Percentiles rank a stretch among this genome's conserved stretches.
These are phyloP conservation scores for Populus trichocarpa DNA, from an alignment of 441 rosid species.

Conservation along the genomic window DNA sequence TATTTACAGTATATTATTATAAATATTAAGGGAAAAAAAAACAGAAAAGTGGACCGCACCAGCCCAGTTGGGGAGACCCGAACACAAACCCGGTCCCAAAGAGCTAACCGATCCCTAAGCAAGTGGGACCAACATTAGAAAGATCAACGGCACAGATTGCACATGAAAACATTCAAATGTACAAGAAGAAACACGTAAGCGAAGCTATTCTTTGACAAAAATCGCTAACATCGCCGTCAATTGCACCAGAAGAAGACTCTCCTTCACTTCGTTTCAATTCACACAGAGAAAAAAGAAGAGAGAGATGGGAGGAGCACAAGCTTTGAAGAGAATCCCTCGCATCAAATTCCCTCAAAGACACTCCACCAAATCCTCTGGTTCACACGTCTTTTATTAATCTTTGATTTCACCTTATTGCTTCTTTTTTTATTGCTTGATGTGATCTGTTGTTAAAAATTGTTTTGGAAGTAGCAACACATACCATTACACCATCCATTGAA, in stretches of 20 bases:
- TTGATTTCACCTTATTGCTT: not conserved
- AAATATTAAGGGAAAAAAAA: not conserved
- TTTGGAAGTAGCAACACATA: not conserved
- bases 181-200: not conserved
- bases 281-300: constrained; percentile 2
- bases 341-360: constrained; percentile 71
- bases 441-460: not conserved
- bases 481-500: not conserved
- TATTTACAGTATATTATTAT: too few species aligned
- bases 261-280: not conserved
- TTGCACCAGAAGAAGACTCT: not conserved
- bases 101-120: not conserved
- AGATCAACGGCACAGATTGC: not conserved
- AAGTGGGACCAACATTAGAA: not conserved
- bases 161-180: not conserved
- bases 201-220: not conserved
- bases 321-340: constrained; percentile 71
- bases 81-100: not conserved
- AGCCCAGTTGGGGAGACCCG: not conserved
- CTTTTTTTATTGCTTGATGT: not conserved
- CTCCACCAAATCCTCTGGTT: constrained; percentile 43
- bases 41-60: not conserved
- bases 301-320: constrained; percentile 48
- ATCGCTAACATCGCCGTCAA: constrained; percentile 5
- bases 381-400: not conserved